Conservation (phyloP, 2,329 filamentous ascomycete species). For the Bertia moriformis region DNA sequence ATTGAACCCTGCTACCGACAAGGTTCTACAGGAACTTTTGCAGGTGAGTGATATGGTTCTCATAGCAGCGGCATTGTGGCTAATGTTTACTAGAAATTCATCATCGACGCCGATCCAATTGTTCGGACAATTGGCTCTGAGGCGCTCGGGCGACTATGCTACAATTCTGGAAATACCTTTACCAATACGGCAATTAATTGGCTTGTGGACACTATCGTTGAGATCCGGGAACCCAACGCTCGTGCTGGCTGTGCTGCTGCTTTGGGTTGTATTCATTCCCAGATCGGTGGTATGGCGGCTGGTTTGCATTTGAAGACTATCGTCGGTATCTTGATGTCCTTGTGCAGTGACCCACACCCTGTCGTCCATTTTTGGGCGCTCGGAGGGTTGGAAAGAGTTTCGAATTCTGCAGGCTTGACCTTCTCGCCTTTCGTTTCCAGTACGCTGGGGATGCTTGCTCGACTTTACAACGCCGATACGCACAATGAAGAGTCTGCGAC, state of each 20-base stretch:
- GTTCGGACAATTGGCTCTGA: conserved; percentile 75
- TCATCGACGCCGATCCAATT: conserved; percentile 72
- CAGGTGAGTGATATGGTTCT: conserved; percentile 33
- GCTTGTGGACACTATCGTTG: conserved; percentile 84
- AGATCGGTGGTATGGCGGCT: conserved; percentile 94
- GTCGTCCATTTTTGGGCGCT: conserved; percentile 94
- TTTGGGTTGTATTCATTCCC: conserved; percentile 81
- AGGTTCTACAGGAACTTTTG: conserved; percentile 71
- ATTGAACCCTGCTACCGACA: conserved; percentile 60
- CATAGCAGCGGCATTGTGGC: no score
- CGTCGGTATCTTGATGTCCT: conserved; percentile 91
- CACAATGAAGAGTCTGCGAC: conserved; percentile 76
- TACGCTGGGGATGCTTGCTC: conserved; percentile 82
- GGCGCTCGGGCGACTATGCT: conserved; percentile 75
- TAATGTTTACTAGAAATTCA: no score
- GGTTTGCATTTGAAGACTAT: conserved; percentile 94
- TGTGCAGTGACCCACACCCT: conserved; percentile 89
- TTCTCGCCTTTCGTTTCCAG: conserved; percentile 84
- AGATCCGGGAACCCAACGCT: conserved; percentile 82
- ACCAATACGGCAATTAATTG: conserved; percentile 83
- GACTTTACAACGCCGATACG: conserved; percentile 80
- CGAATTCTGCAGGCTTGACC: conserved; percentile 81
- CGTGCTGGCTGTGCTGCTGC: conserved; percentile 90
- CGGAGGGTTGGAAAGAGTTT: conserved; percentile 71
- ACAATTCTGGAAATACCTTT: conserved; percentile 67